A percentile compares a stretch with the other conserved stretches of the same genome.
These are phyloP conservation scores for Penicillium sp. DNA, from an alignment of 2,329 filamentous ascomycete species.

Conservation along the genomic window DNA sequence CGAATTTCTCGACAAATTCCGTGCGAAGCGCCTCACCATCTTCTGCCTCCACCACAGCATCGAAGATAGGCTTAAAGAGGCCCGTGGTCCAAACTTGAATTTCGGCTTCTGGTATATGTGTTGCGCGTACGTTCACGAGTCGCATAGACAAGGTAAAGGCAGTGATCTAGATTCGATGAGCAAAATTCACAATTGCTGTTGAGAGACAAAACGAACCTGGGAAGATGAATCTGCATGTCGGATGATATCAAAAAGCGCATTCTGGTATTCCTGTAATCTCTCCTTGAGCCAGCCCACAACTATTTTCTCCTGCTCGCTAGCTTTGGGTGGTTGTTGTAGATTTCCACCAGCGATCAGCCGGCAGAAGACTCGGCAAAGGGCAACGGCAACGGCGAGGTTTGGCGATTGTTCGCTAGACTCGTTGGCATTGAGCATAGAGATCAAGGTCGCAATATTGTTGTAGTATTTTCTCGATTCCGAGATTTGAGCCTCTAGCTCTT, in stretches of 20 bases:
- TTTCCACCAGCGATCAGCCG: slow-evolving; percentile 71
- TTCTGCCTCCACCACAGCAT: slow-evolving; percentile 56
- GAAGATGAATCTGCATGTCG: slow-evolving; percentile 57
- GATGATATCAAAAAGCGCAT: slow-evolving; percentile 59
- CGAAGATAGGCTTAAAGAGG: slow-evolving; percentile 64
- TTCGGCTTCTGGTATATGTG: slow-evolving; percentile 56
- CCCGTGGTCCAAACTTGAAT: slow-evolving; percentile 66
- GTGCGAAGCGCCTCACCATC: slow-evolving; percentile 59
- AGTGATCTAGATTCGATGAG: slow-evolving; percentile 50
- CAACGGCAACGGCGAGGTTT: slow-evolving; percentile 67
- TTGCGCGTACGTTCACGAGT: slow-evolving; percentile 73
- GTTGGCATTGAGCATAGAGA: slow-evolving; percentile 56
- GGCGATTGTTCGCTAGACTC: slow-evolving; percentile 50
- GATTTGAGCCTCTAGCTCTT: slow-evolving; percentile 75
- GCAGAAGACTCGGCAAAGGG: slow-evolving; percentile 82
- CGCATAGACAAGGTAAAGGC: slow-evolving; percentile 78
- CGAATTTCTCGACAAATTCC: slow-evolving; percentile 73
- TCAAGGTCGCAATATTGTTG: slow-evolving; percentile 77
- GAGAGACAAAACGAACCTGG: slow-evolving; percentile 31
- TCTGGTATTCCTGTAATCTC: slow-evolving; percentile 67
- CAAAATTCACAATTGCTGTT: background rate
- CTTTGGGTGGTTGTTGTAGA: slow-evolving; percentile 61
- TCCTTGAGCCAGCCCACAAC: slow-evolving; percentile 76
- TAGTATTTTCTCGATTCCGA: slow-evolving; percentile 83
- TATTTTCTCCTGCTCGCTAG: slow-evolving; percentile 68